A percentile compares a stretch with the other conserved stretches of the same genome.
These are phyloP conservation scores for Fragaria nilgerrensis DNA, from an alignment of 306 rosid genomes.

Conservation along the genomic window DNA sequence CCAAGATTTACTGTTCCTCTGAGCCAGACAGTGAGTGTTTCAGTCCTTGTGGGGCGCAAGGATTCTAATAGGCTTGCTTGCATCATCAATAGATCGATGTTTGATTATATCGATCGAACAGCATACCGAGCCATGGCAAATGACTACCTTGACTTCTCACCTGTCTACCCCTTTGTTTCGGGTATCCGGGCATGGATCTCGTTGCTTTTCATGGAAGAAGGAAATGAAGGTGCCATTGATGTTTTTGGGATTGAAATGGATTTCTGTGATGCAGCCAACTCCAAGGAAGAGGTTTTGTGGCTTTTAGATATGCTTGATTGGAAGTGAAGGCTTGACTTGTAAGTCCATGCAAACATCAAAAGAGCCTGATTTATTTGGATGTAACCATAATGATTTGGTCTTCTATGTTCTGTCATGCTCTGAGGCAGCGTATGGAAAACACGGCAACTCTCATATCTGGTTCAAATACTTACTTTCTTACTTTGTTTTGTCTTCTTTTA, in stretches of 20 bases:
- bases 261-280: constrained; percentile 85
- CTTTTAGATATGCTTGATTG: constrained; percentile 92
- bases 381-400: neutral
- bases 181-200: constrained; percentile 92
- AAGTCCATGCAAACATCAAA: constrained; percentile 1
- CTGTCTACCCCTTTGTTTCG: constrained; percentile 62
- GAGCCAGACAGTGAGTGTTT: constrained; percentile 62
- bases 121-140: constrained; percentile 76
- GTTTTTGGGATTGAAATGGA: constrained; percentile 94
- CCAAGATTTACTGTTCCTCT: constrained; percentile 68
- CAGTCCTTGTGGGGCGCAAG: constrained; percentile 78
- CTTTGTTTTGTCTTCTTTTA: neutral
- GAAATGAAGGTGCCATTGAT: constrained; percentile 59
- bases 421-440: neutral
- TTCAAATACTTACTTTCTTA: constrained; percentile 1
- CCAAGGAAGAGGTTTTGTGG: constrained; percentile 90
- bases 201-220: constrained; percentile 78
- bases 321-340: constrained; percentile 53
- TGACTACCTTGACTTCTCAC: constrained; percentile 86
- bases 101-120: constrained; percentile 75
- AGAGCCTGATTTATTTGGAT: constrained; percentile 3
- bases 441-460: neutral
- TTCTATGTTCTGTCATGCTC: neutral
- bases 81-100: constrained; percentile 59
- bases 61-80: constrained; percentile 78